Percentiles rank a stretch among this genome's conserved stretches.
Conservation (phyloP, 1,284 basidiomycete species). For the Ceratobasidium sp. region DNA sequence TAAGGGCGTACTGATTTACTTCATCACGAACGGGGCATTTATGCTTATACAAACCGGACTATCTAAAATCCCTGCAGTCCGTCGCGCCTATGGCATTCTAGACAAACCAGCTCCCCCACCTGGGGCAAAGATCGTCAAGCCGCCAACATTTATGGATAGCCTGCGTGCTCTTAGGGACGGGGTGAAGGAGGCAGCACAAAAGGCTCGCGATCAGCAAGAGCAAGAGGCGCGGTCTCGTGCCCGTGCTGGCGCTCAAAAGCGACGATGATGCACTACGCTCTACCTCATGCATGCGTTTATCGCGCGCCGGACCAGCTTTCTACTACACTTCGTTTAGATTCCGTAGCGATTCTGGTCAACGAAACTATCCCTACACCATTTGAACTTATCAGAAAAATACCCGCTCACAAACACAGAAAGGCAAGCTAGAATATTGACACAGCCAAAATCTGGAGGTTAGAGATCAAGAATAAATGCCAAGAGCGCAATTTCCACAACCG, state of each 20-base stretch:
- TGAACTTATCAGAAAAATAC: background rate
- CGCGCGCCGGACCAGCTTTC: background rate
- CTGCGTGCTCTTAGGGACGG: slow-evolving; percentile 31
- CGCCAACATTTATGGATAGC: slow-evolving; percentile 41
- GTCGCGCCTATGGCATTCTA: slow-evolving; percentile 32
- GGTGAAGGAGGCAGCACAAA: slow-evolving; percentile 22
- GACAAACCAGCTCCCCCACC: slow-evolving; percentile 40
- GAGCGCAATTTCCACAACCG: slow-evolving; percentile 70
- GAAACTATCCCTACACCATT: slow-evolving; percentile 7
- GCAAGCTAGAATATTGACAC: background rate
- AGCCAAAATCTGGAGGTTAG: slow-evolving; percentile 37
- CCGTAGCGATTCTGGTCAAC: background rate
- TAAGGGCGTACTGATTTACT: slow-evolving; percentile 72
- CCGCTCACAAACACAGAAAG: background rate
- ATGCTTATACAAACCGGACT: slow-evolving; percentile 54
- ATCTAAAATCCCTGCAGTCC: slow-evolving; percentile 41
- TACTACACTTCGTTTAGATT: background rate
- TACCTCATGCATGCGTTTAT: background rate
- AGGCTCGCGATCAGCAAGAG: slow-evolving; percentile 34
- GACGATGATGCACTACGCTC: slow-evolving; percentile 1
- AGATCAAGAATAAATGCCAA: slow-evolving; percentile 65
- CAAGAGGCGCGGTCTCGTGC: slow-evolving; percentile 21
- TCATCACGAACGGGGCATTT: slow-evolving; percentile 58
- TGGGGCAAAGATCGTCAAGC: slow-evolving; percentile 8
- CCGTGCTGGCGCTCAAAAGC: slow-evolving; percentile 2